Conservation (phyloP, 129 eudicot genomes). For the Artemisia annua region DNA sequence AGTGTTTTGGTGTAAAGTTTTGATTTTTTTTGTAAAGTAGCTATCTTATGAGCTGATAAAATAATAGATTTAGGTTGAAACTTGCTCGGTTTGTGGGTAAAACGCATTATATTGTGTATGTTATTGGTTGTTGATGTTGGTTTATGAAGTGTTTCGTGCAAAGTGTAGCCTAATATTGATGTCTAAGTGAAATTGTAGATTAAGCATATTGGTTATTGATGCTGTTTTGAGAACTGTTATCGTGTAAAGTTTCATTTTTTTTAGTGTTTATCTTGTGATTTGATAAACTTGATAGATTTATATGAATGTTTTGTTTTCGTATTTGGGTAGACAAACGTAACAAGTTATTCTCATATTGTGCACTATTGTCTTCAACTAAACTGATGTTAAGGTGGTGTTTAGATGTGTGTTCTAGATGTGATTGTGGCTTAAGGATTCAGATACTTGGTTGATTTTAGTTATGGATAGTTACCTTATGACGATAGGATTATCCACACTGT, state of each 20-base stretch:
- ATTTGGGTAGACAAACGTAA: not conserved
- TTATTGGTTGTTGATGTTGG: no score
- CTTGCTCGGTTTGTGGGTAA: not conserved
- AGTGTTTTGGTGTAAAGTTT: conserved; percentile 1
- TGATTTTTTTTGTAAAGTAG: not conserved
- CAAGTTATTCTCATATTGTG: not conserved
- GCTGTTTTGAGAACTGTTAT: not conserved
- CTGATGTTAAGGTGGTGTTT: not conserved
- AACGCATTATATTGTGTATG: no score
- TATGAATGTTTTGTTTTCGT: not conserved
- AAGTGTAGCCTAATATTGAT: no score
- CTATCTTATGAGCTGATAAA: not conserved
- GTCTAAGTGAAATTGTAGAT: no score
- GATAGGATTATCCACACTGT: not conserved
- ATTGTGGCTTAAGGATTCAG: not conserved
- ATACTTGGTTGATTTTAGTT: not conserved
- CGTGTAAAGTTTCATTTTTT: not conserved
- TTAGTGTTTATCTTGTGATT: not conserved
- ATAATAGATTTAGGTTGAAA: not conserved
- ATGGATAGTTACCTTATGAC: not conserved
- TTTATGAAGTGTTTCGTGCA: no score
- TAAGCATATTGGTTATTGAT: not conserved
- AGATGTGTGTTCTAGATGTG: not conserved
- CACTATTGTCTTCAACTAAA: not conserved
- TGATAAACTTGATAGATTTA: not conserved